Evolutionary conservation across 129 eudicot species (phyloP), one percentile per base, ranked within the genome.

Genomic region (Artemisia tridentata): DNA sequence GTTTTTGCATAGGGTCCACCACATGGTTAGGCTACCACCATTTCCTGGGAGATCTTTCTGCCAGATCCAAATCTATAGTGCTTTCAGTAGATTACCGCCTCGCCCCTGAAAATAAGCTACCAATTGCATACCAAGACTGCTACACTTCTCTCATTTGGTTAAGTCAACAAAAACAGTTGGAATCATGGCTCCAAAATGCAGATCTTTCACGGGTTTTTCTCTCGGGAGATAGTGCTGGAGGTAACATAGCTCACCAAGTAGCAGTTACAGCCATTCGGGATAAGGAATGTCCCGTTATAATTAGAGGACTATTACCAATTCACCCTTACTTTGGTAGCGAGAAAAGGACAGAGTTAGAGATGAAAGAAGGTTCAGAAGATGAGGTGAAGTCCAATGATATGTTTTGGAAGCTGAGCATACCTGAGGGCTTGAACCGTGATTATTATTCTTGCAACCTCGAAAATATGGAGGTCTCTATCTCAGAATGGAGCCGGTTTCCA

Each of bases 271-370:
- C 82, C 0, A 75, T 78, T 11, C 55, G 69, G 14, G 73, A 67
- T 57, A 60, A 73, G 29, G 60, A 46, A 53, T 73, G 69, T 47
- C 69, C 50, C 3, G 63, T 86, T 31, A 25, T 16, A 65, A 73
- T 86, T 11, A 63, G 68, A 29, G 96, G 98, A 67, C 21, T 89
- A 16, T 8, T 86, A 11, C 79, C 85, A 2, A 89, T 86, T 2
- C 98, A 92, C 65, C 96, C 95, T n/a, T 89, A 72, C 64, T 92
- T 89, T n/a, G 98, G 98, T 17, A 87, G 95, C 52, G 84, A 89
- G 54, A 73, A 69, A 54, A 71, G 90, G 74, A 88, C 96, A 1
- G 63, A 73, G 34, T 59, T 80, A 25, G 96, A 80, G 78, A 74
- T 50, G 79, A 77, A 31, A 13, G 77, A 76, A 1, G 86, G 53